Percentiles rank a stretch among this genome's conserved stretches.
phyloP scores from a whole-genome alignment of 768 basidiomycete species.

The Kwoniella newhampshirensis region DNA sequence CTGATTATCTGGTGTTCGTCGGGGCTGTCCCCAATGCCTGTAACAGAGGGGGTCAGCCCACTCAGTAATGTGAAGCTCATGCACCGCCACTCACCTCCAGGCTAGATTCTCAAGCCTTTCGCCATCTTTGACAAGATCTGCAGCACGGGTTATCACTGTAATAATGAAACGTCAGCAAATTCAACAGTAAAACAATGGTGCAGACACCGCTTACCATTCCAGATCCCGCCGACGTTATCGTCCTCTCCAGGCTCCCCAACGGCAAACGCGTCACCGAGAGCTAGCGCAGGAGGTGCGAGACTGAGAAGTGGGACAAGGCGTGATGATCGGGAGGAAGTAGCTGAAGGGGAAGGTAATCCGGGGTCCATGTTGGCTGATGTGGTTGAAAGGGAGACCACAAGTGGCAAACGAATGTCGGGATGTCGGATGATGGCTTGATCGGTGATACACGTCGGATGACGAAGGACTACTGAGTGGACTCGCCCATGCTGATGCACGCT shows the following conservation, averaged over 20 bases:
- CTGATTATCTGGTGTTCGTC: slow-evolving; percentile 3
- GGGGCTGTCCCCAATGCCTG: slow-evolving; percentile 31
- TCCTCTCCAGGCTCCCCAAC: slow-evolving; percentile 40
- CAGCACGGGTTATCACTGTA: slow-evolving; percentile 37
- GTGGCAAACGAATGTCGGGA: too few relatives aligned
- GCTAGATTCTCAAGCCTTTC: slow-evolving; percentile 46
- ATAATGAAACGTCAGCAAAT: neutral
- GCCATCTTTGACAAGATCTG: slow-evolving; percentile 48
- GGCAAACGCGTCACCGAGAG: slow-evolving; percentile 33
- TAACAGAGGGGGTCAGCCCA: neutral
- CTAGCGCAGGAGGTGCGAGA: slow-evolving; percentile 43
- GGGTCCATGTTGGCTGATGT: slow-evolving; percentile 14
- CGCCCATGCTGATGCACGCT: too few relatives aligned
- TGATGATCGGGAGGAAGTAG: slow-evolving; percentile 11
- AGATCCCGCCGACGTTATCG: slow-evolving; percentile 39
- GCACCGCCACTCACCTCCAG: slow-evolving; percentile 33
- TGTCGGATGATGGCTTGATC: too few relatives aligned
- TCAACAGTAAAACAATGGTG: neutral
- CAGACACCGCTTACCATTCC: slow-evolving; percentile 37
- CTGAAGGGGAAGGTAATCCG: slow-evolving; percentile 18
- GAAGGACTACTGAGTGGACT: too few relatives aligned
- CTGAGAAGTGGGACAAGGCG: slow-evolving; percentile 33
- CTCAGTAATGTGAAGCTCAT: neutral
- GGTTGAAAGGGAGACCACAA: too few relatives aligned
- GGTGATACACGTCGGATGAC: too few relatives aligned